These are phyloP conservation scores for Betula pendula DNA, from an alignment of 306 rosid genomes.

Conservation along the genomic window DNA sequence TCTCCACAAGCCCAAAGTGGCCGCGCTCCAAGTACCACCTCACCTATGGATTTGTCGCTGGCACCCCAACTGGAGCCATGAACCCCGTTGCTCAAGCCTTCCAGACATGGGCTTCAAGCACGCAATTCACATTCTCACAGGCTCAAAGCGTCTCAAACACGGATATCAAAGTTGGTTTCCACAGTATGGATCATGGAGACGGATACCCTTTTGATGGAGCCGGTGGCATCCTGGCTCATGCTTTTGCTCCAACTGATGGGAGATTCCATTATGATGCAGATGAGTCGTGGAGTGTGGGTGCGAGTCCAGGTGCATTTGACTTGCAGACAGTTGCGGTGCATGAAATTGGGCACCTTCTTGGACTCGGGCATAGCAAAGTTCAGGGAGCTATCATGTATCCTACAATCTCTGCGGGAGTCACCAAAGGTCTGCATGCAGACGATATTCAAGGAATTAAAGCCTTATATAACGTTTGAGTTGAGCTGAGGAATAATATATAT, in stretches of 20 bases:
- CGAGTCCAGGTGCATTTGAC: background rate
- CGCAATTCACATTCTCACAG: background rate
- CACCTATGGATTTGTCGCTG: background rate
- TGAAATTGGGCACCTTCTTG: slow-evolving; percentile 2
- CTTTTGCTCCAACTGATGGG: background rate
- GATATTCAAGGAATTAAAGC: background rate
- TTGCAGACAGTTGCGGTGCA: background rate
- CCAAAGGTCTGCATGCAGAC: background rate
- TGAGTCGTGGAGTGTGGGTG: background rate
- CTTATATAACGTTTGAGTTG: background rate
- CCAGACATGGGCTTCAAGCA: background rate
- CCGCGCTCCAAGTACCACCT: background rate
- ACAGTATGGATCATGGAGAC: background rate
- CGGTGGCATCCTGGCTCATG: slow-evolving; percentile 1
- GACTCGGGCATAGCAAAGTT: background rate
- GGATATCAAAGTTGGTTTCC: background rate
- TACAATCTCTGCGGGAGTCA: background rate
- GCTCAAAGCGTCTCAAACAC: background rate
- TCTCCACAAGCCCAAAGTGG: background rate
- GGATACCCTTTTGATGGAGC: background rate
- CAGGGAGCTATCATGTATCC: background rate
- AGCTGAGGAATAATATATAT: too few relatives aligned
- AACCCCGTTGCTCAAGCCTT: background rate
- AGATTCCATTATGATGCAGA: slow-evolving; percentile 3
- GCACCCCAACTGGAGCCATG: background rate